Conservation (phyloP, 306 rosid genomes). For the Lathyrus oleraceus region DNA sequence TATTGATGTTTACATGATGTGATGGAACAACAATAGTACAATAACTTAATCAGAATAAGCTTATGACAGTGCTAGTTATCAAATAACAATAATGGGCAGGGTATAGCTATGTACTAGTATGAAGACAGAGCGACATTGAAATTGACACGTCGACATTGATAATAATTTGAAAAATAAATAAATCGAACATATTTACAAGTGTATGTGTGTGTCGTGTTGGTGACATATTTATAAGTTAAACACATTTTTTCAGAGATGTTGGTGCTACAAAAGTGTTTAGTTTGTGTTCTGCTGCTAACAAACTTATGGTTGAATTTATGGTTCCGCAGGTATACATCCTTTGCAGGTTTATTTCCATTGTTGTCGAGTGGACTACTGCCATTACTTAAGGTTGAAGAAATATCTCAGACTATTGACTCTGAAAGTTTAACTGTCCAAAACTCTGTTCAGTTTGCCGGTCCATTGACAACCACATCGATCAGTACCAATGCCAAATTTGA, state of each 20-base stretch:
- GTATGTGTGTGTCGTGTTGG: no score
- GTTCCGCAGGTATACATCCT: slow-evolving; percentile 71
- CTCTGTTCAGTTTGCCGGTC: slow-evolving; percentile 77
- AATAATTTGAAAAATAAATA: no score
- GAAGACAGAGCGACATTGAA: no score
- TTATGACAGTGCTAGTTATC: neutral
- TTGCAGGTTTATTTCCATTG: slow-evolving; percentile 75
- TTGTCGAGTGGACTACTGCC: slow-evolving; percentile 68
- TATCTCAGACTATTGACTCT: slow-evolving; percentile 86
- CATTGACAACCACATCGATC: slow-evolving; percentile 80
- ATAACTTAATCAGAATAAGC: neutral
- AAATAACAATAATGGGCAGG: neutral
- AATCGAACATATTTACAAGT: no score
- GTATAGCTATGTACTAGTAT: no score
- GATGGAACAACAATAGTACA: no score
- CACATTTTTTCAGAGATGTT: no score
- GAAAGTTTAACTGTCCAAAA: slow-evolving; percentile 67
- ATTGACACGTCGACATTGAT: no score
- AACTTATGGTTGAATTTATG: slow-evolving; percentile 18
- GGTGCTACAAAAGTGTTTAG: neutral
- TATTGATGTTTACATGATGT: no score
- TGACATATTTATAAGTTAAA: no score
- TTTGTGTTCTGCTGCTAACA: neutral
- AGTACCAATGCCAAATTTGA: slow-evolving; percentile 83
- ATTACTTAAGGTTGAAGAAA: slow-evolving; percentile 78